Base-by-base conservation (phyloP, 2,329 filamentous ascomycete species). In the Diplodia sapinea region DNA sequence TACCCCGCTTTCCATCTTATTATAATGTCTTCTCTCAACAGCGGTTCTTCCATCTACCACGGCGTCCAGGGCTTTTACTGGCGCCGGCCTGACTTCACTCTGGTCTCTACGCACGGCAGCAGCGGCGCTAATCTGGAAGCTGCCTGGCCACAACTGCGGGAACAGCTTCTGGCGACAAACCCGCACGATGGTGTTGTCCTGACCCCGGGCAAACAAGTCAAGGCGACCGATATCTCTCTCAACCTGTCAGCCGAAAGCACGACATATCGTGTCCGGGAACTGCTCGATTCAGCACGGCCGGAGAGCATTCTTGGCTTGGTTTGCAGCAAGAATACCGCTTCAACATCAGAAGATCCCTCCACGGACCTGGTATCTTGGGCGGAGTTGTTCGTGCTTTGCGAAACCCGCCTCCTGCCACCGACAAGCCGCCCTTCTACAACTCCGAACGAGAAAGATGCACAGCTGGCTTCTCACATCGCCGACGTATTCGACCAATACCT, bases 21-120 rank as follows among this genome's bases (percentile, higher is more conserved):
- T 66, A 73, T 52, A 68, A 75, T 75, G 72, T 65, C 73, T 66
- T 70, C 72, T 29, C 71, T 76, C 33, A 76, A 76, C 69, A 73
- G 74, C 66, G 74, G 73, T 49, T 69, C 72, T 36, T 73, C 73
- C 33, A 71, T 72, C 23, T 75, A 75, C 50, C 74, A 76, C 68
- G 71, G 68, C 66, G 70, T 76, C 65, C 72, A 74, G 43, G 73
- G 70, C 26, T 67, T 75, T n/a, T 76, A 75, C 70, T 75, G 73
- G 71, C 71, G 74, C 50, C 69, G 72, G 50, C 38, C 70, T 9
- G 62, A 71, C 26, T 73, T 72, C 47, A 69, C 71, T 29, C 68
- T 76, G n/a, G 65, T 75, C 15, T 72, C 73, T 6, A 67, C 74
- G 17, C 72, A 73, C 62, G 74, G 73, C 50, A 73, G 15, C 20